These are phyloP conservation scores for Fraxinus quadrangulata DNA, from an alignment of 257 asterid genomes.

Conservation along the genomic window DNA sequence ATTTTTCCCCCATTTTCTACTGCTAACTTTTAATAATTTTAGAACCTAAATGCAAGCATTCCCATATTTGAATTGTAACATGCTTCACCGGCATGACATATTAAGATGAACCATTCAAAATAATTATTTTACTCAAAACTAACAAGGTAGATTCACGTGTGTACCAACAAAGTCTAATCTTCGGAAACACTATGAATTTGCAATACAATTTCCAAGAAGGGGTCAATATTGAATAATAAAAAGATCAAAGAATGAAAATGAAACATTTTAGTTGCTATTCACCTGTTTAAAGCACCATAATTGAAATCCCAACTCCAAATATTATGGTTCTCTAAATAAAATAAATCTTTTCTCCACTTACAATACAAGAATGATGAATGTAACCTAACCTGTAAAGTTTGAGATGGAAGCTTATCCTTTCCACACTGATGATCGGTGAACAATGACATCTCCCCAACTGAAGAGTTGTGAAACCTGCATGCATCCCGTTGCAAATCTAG, in stretches of 20 bases:
- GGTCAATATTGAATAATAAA: neutral
- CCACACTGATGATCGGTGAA: constrained; percentile 79
- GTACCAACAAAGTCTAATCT: neutral
- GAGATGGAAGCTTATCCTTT: constrained; percentile 70
- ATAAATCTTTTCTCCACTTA: neutral
- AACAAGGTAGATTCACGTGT: neutral
- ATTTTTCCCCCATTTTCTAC: neutral
- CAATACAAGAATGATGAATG: constrained; percentile 8
- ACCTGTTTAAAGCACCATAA: neutral
- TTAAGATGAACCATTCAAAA: neutral
- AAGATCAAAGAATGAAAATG: neutral
- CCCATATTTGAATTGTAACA: neutral
- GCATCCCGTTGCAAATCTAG: constrained; percentile 68
- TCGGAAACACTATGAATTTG: neutral
- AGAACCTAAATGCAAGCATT: neutral
- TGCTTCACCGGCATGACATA: neutral
- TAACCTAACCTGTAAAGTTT: constrained; percentile 63
- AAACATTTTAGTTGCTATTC: neutral
- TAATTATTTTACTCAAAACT: neutral
- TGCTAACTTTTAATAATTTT: neutral
- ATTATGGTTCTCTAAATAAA: neutral
- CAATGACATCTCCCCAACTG: constrained; percentile 62
- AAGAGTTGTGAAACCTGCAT: constrained; percentile 79
- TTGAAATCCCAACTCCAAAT: neutral
- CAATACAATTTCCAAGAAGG: neutral